Evolutionary conservation across 1,284 basidiomycete genomes (phyloP).

Genomic region (Ceratobasidium sp.): DNA sequence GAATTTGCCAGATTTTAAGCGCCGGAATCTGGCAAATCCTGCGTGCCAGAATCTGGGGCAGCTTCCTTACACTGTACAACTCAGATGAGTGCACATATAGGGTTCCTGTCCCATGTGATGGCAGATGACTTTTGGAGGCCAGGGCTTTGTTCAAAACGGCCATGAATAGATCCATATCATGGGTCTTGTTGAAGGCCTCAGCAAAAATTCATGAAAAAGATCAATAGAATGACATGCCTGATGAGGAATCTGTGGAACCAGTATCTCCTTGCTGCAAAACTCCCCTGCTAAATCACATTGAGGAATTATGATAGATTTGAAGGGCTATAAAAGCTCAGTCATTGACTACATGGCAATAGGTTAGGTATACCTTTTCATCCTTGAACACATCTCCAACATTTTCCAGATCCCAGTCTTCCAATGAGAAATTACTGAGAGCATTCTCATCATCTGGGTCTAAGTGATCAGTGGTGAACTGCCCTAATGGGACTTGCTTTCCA

Average conservation of each 20-base stretch:
- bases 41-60: too few relatives aligned
- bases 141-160: neutral
- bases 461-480: neutral
- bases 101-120: neutral
- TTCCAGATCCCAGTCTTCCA: neutral
- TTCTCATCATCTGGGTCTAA: neutral
- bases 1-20: too few relatives aligned
- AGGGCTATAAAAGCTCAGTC: neutral
- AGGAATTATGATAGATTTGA: neutral
- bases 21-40: too few relatives aligned
- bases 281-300: neutral
- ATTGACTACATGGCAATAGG: too few relatives aligned
- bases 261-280: neutral
- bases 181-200: neutral
- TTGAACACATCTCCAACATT: neutral
- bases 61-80: neutral
- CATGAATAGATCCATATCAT: neutral
- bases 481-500: neutral
- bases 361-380: neutral
- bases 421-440: neutral
- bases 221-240: neutral
- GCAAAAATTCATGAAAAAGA: neutral
- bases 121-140: too few relatives aligned
- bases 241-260: neutral
- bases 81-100: neutral